A percentile compares a stretch with the other conserved stretches of the same genome.
Conservation (phyloP, 257 asterid genomes). For the Paraleonurus japonicus region DNA sequence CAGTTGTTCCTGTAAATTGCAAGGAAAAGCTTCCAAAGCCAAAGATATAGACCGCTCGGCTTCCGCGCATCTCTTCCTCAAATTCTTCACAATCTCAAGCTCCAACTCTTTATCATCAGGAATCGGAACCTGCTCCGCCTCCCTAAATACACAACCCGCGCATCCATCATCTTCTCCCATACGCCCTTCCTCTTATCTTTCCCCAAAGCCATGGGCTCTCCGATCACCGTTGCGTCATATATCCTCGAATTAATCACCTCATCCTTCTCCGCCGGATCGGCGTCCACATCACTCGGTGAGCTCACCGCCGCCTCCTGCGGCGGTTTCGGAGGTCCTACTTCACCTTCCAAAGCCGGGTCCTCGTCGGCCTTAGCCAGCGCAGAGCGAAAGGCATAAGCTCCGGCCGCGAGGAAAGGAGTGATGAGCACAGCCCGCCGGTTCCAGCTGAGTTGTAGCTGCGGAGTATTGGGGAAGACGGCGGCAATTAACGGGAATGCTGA, state of each 20-base stretch:
- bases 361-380: conserved; percentile 79
- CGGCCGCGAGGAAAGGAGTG: conserved; percentile 56
- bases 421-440: conserved; percentile 60
- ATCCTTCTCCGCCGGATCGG: conserved; percentile 37
- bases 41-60: conserved; percentile 49
- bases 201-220: conserved; percentile 69
- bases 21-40: conserved; percentile 79
- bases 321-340: background rate
- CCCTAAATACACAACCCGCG: conserved; percentile 74
- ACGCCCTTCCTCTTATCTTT: conserved; percentile 52
- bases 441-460: conserved; percentile 21
- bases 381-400: conserved; percentile 57
- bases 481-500: conserved; percentile 32
- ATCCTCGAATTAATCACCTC: conserved; percentile 70
- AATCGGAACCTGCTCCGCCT: conserved; percentile 83
- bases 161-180: conserved; percentile 83
- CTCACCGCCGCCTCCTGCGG: conserved; percentile 25
- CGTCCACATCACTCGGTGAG: conserved; percentile 19
- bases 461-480: conserved; percentile 32
- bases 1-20: conserved; percentile 63
- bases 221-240: conserved; percentile 73
- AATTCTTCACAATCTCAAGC: conserved; percentile 67
- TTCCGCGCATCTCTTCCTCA: conserved; percentile 56
- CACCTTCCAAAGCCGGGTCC: conserved; percentile 26
- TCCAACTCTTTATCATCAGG: conserved; percentile 76